A percentile compares a stretch with the other conserved stretches of the same genome.
phyloP scores from a whole-genome alignment of 2,329 filamentous ascomycete species.

The Chalara sp. region DNA sequence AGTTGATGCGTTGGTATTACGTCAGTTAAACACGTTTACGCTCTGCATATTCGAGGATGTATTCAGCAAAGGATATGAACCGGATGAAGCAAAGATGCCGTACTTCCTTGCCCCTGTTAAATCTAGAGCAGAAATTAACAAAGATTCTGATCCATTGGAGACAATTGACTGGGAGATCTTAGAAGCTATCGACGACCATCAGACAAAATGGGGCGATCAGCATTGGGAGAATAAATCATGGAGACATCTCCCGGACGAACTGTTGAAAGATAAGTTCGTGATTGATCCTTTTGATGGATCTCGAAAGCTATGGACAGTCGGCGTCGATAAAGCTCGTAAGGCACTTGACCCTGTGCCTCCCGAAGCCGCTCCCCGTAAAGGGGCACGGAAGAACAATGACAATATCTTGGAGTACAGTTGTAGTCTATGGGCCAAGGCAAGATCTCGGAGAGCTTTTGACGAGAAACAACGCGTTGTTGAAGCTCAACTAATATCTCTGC shows the following conservation, averaged over 20 bases:
- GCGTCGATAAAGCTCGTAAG: constrained; percentile 49
- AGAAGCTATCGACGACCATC: constrained; percentile 28
- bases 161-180: constrained; percentile 60
- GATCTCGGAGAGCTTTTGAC: constrained; percentile 45
- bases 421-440: constrained; percentile 62
- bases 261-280: constrained; percentile 47
- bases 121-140: constrained; percentile 2
- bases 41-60: constrained; percentile 72
- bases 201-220: constrained; percentile 31
- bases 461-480: constrained; percentile 75
- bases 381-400: constrained; percentile 34
- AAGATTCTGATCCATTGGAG: constrained; percentile 9
- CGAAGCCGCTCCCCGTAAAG: constrained; percentile 42
- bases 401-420: constrained; percentile 80
- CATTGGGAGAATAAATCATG: constrained; percentile 25
- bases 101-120: constrained; percentile 72
- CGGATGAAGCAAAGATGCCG: constrained; percentile 56
- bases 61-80: constrained; percentile 80
- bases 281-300: constrained; percentile 55
- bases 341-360: constrained; percentile 60
- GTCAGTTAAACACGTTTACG: constrained; percentile 63
- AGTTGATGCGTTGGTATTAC: constrained; percentile 36
- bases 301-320: constrained; percentile 50
- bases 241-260: constrained; percentile 33
- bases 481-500: constrained; percentile 65